Conservation (phyloP, 768 basidiomycete genomes). For the Infundibulicybe gibba region DNA sequence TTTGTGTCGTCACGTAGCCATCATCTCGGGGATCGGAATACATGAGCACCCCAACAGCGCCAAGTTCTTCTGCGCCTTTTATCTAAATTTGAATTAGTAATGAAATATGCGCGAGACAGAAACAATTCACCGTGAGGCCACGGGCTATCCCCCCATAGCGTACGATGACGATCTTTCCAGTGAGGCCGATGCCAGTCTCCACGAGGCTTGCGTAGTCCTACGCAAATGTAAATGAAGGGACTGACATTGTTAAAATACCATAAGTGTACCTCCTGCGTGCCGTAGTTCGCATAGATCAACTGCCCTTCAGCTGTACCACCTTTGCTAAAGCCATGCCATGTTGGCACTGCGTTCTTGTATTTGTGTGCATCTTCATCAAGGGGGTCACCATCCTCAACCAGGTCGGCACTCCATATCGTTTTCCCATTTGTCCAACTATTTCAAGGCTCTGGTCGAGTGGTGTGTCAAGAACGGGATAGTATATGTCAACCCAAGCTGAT, state of each 20-base stretch:
- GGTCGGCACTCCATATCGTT: constrained; percentile 63
- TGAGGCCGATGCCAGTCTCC: constrained; percentile 63
- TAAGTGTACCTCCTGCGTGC: constrained; percentile 49
- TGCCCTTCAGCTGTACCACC: constrained; percentile 72
- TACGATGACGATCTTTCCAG: constrained; percentile 72
- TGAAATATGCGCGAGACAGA: not conserved
- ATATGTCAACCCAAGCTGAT: constrained; percentile 79
- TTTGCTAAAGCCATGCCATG: constrained; percentile 86
- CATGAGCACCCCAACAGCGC: constrained; percentile 75
- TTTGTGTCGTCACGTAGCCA: constrained; percentile 69
- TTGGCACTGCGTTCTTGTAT: constrained; percentile 61
- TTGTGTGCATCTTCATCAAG: constrained; percentile 70
- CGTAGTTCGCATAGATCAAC: constrained; percentile 79
- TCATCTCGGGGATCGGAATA: constrained; percentile 88
- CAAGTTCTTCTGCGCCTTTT: constrained; percentile 79
- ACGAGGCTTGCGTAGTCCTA: constrained; percentile 53
- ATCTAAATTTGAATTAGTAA: constrained; percentile 47
- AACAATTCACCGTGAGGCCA: constrained; percentile 72
- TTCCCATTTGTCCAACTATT: constrained; percentile 57
- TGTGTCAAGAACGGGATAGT: constrained; percentile 86
- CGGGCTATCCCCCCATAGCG: constrained; percentile 79
- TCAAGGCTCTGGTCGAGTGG: constrained; percentile 66
- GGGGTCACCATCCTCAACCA: constrained; percentile 68
- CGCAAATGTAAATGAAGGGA: too few relatives aligned
- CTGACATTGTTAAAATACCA: not conserved